Evolutionary conservation across 257 asterid genomes (phyloP), one percentile per base, ranked within the genome.

Genomic region (Nicotiana obtusifolia): DNA sequence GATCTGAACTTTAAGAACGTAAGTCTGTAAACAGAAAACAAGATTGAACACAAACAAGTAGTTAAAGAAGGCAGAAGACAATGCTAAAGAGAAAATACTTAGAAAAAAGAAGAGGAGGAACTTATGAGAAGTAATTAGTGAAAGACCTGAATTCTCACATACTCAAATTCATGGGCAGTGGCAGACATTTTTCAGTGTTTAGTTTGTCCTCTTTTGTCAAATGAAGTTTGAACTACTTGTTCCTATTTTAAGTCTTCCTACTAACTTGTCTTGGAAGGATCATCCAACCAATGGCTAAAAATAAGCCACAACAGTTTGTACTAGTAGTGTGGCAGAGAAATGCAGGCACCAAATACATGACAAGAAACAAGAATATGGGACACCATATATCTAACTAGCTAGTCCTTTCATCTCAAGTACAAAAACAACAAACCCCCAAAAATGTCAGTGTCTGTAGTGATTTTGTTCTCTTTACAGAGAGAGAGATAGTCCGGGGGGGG

Each of bases 1-100:
- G 64, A 92, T 91, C 65, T 89, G 93, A 75, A 93, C 94, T 90
- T 88, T 93, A 64, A 93, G 92, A 77, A 86, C 78, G 71, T 83
- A 80, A 2, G 86, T 88, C 98, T 93, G 91, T 54, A 87, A 65
- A 80, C 44, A 31, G 33, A 81, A 65, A 0, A 30, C 62, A 1
- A 41, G 60, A 22, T 33, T 5, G 20, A 69, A 68, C 0, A 26
- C 41, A 75, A 60, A 31, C 13, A 26, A 44, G n/a, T 26, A 47
- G 60, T 31, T 44, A 59, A 52, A 52, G 33, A 17, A 59, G 49
- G 4, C 24, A 83, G 15, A 37, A 8, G 24, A 26, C 33, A 22
- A 13, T 35, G 11, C 20, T 44, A 41, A 49, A 67, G n/a, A 68
- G 26, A 1, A 17, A 41, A 10, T n/a, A 57, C 1, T 20, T 31